These are phyloP conservation scores for Oemleria cerasiformis DNA, from an alignment of 306 rosid species.

Conservation along the genomic window DNA sequence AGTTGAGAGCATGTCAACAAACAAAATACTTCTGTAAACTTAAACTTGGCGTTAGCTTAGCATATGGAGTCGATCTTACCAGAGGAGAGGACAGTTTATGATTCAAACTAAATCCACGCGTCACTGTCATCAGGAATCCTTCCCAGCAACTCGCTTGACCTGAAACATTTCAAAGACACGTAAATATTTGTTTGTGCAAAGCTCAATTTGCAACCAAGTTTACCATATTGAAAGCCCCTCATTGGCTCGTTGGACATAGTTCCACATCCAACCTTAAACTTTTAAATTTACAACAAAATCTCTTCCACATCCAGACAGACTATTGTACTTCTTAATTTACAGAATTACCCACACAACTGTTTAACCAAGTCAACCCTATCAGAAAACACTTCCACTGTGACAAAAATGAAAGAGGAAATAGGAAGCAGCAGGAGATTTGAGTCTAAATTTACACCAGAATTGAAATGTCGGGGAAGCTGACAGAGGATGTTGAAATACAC, in stretches of 20 bases:
- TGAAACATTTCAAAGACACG: not conserved
- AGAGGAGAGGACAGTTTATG: not conserved
- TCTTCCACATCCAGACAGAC: not conserved
- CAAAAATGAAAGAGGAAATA: not conserved
- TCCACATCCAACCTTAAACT: not conserved
- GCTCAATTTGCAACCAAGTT: conserved; percentile 7
- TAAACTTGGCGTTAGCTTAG: not conserved
- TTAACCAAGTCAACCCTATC: not conserved
- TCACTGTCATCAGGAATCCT: not conserved
- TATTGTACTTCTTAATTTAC: not conserved
- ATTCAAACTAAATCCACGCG: not conserved
- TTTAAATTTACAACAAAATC: not conserved
- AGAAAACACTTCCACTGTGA: not conserved
- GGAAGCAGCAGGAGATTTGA: not conserved
- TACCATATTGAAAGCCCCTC: not conserved
- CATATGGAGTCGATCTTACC: not conserved
- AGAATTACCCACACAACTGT: not conserved
- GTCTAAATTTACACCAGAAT: not conserved
- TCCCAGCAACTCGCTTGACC: conserved; percentile 1
- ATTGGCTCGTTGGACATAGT: too few species aligned
- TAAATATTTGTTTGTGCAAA: not conserved
- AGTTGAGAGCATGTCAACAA: not conserved
- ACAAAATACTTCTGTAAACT: not conserved
- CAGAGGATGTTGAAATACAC: not conserved
- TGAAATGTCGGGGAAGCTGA: not conserved